Evolutionary conservation across 139 green algal species (phyloP).

Genomic region (Monoraphidium neglectum): DNA sequence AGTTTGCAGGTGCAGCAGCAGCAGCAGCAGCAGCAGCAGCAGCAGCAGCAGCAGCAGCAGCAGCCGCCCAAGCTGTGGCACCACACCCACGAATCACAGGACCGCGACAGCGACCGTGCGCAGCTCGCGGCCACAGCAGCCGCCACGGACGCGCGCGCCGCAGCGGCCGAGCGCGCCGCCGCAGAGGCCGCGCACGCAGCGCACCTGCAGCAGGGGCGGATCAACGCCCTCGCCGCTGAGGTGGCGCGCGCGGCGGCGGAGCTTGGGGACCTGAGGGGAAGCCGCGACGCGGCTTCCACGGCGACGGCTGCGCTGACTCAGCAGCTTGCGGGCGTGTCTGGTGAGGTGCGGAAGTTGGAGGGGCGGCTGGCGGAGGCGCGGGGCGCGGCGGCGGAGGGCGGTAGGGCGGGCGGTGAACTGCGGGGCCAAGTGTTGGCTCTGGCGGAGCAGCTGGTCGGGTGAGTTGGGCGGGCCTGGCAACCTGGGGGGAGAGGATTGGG

Average conservation of each 20-base stretch:
- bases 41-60: conserved; percentile 7
- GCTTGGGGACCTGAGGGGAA: conserved; percentile 3
- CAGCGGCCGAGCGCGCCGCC: conserved; percentile 18
- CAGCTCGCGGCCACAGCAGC: conserved; percentile 1
- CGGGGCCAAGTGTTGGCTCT: conserved; percentile 7
- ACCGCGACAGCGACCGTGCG: not conserved
- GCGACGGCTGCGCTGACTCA: conserved; percentile 7
- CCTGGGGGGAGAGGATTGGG: too few species aligned
- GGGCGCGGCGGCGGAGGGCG: conserved; percentile 16
- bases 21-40: not conserved
- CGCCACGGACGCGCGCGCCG: conserved; percentile 1
- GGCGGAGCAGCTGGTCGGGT: conserved; percentile 22
- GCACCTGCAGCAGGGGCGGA: not conserved
- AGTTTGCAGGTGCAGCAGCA: not conserved
- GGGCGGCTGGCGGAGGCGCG: not conserved
- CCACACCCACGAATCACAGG: conserved; percentile 34
- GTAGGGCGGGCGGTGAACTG: conserved; percentile 2
- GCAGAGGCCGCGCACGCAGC: conserved; percentile 18
- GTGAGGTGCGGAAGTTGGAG: conserved; percentile 16
- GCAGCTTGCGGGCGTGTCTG: conserved; percentile 9
- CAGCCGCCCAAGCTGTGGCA: conserved; percentile 37
- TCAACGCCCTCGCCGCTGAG: not conserved
- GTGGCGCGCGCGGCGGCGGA: conserved; percentile 18
- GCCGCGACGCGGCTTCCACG: conserved; percentile 3
- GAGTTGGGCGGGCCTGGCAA: not conserved